phyloP scores from a whole-genome alignment of 768 basidiomycete genomes.

The Auriscalpium orientale region DNA sequence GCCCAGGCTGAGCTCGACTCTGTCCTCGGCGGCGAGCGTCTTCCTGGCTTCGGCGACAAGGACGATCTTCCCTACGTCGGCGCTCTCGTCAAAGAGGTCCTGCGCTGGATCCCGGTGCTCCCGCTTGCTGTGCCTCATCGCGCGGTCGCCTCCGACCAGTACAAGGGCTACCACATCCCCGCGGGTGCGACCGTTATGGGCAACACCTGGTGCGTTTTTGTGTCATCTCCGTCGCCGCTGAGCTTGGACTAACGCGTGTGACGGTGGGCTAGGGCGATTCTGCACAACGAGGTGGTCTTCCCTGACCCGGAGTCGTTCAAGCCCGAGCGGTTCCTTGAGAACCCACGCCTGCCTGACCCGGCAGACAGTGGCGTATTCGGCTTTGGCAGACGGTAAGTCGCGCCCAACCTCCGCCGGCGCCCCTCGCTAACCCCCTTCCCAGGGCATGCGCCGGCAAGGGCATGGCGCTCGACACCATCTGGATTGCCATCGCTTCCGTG shows the following conservation, averaged over 20 bases:
- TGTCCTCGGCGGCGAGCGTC: slow-evolving; percentile 14
- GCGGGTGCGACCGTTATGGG: slow-evolving; percentile 17
- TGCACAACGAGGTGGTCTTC: slow-evolving; percentile 12
- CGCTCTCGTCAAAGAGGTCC: slow-evolving; percentile 14
- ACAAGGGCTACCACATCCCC: slow-evolving; percentile 22
- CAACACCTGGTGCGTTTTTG: slow-evolving; percentile 8
- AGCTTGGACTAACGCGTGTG: not conserved
- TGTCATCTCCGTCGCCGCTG: not conserved
- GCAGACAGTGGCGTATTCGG: slow-evolving; percentile 11
- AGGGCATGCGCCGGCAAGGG: slow-evolving; percentile 11
- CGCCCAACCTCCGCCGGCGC: not conserved
- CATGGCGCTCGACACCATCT: slow-evolving; percentile 14
- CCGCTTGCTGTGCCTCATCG: slow-evolving; percentile 17
- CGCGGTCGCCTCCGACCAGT: slow-evolving; percentile 16
- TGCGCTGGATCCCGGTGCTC: slow-evolving; percentile 17
- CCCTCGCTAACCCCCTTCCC: not conserved
- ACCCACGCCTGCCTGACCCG: slow-evolving; percentile 2
- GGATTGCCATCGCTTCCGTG: slow-evolving; percentile 13
- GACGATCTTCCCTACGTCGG: slow-evolving; percentile 11
- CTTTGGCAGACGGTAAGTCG: slow-evolving; percentile 15
- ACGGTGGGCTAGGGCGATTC: slow-evolving; percentile 10
- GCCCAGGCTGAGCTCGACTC: slow-evolving; percentile 20
- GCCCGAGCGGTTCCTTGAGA: slow-evolving; percentile 15
- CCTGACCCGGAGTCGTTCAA: slow-evolving; percentile 12
- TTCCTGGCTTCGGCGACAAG: slow-evolving; percentile 16